Evolutionary conservation across 2,329 filamentous ascomycete species (phyloP).

Genomic region (Parastagonospora avenae): DNA sequence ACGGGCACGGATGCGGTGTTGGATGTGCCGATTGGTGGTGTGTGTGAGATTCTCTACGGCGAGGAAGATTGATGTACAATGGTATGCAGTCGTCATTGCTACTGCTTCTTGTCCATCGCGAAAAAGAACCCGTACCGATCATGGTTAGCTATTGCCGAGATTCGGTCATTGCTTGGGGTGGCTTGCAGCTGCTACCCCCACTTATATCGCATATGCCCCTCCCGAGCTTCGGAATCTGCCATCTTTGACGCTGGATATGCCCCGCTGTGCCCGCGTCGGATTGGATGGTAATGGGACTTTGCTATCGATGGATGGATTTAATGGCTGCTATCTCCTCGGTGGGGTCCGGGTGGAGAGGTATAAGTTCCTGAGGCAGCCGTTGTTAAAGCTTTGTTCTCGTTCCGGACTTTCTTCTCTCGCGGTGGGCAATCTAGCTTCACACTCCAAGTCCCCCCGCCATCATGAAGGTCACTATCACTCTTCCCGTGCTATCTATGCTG

Average conservation of each 20-base stretch:
- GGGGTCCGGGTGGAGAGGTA: conserved; percentile 13
- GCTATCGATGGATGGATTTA: conserved; percentile 12
- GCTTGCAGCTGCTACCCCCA: conserved; percentile 23
- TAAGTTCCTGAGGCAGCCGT: conserved; percentile 10
- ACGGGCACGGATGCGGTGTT: conserved; percentile 95
- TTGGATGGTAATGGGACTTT: conserved; percentile 9
- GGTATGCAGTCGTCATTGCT: conserved; percentile 20
- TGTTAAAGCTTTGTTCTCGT: neutral
- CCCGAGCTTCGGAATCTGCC: conserved; percentile 23
- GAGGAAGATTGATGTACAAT: conserved; percentile 40
- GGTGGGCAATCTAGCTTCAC: conserved; percentile 5
- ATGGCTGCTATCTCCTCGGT: conserved; percentile 19
- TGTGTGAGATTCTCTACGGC: conserved; percentile 93
- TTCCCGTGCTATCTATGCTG: conserved; percentile 34
- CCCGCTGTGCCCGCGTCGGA: conserved; percentile 14
- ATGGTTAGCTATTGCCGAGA: neutral
- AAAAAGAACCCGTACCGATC: neutral
- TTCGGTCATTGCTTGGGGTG: conserved; percentile 19
- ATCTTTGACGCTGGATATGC: conserved; percentile 11
- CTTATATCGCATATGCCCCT: conserved; percentile 18
- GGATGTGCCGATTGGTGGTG: conserved; percentile 93
- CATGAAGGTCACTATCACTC: conserved; percentile 33
- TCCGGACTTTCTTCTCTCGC: neutral
- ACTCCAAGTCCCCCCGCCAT: conserved; percentile 7
- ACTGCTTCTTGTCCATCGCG: conserved; percentile 12